Conservation (phyloP, 805 yeast species). For the Candida boidinii region DNA sequence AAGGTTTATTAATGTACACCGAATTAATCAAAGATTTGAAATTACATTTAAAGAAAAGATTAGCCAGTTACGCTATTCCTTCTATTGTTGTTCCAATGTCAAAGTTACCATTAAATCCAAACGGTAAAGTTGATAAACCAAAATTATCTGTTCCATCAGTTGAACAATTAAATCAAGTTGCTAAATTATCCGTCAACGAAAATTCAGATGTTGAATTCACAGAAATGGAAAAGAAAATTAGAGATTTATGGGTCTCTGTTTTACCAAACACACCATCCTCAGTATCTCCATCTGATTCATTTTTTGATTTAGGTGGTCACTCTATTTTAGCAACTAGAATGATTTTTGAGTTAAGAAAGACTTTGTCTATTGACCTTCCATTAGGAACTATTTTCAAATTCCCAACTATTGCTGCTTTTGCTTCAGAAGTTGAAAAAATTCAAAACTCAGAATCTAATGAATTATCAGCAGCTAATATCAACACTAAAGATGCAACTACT, state of each 20-base stretch:
- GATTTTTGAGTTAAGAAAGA: slow-evolving; percentile 86
- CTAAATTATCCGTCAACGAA: slow-evolving; percentile 37
- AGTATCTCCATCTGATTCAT: slow-evolving; percentile 72
- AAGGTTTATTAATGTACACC: slow-evolving; percentile 69
- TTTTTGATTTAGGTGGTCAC: slow-evolving; percentile 97
- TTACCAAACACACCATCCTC: slow-evolving; percentile 81
- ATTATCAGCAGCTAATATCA: slow-evolving; percentile 28
- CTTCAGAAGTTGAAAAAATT: slow-evolving; percentile 58
- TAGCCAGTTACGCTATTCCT: slow-evolving; percentile 93
- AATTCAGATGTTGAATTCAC: slow-evolving; percentile 48
- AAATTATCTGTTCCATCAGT: slow-evolving; percentile 91
- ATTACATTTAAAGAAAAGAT: slow-evolving; percentile 73
- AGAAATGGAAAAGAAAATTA: slow-evolving; percentile 55
- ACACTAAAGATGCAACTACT: slow-evolving; percentile 18
- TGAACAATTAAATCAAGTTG: slow-evolving; percentile 73
- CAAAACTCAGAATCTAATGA: slow-evolving; percentile 41
- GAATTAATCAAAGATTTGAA: slow-evolving; percentile 75
- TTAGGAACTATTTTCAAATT: slow-evolving; percentile 82
- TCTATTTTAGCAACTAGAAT: slow-evolving; percentile 94
- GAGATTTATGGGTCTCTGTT: slow-evolving; percentile 78
- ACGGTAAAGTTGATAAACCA: slow-evolving; percentile 97
- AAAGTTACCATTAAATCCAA: slow-evolving; percentile 89
- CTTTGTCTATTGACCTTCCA: slow-evolving; percentile 73
- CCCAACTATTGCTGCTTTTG: slow-evolving; percentile 78
- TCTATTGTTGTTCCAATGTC: slow-evolving; percentile 81